phyloP scores from a whole-genome alignment of 768 basidiomycete genomes.

The Botryobasidium botryosum region DNA sequence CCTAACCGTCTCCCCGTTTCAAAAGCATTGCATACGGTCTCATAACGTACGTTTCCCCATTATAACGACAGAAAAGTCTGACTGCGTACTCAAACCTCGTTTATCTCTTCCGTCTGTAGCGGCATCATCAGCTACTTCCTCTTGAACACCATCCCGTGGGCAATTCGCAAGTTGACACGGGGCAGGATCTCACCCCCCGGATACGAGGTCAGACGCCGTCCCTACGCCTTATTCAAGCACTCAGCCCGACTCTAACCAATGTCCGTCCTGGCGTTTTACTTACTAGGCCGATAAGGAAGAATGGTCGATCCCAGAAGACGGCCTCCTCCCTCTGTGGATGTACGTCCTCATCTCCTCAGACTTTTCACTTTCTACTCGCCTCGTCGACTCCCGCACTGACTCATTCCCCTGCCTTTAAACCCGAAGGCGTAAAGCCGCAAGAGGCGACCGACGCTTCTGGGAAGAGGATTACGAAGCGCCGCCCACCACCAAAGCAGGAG shows the following conservation, averaged over 20 bases:
- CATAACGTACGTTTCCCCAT: conserved; percentile 29
- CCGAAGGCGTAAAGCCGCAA: background rate
- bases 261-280: background rate
- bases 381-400: background rate
- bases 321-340: conserved; percentile 55
- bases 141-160: conserved; percentile 52
- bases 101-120: background rate
- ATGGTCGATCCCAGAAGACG: conserved; percentile 57
- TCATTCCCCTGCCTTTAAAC: background rate
- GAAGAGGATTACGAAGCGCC: background rate
- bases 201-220: conserved; percentile 25
- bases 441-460: conserved; percentile 1
- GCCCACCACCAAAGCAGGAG: too few relatives aligned
- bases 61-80: background rate
- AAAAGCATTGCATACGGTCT: conserved; percentile 75
- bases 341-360: conserved; percentile 12
- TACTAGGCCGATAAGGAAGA: conserved; percentile 29
- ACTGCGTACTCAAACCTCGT: too few relatives aligned
- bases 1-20: too few relatives aligned
- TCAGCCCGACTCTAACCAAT: background rate
- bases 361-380: background rate
- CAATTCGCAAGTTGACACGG: conserved; percentile 35
- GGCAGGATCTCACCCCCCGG: conserved; percentile 48
- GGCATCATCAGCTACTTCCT: conserved; percentile 55
- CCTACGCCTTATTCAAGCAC: background rate